Evolutionary conservation across 192 early-diverging fungal species (phyloP).

Genomic region (Backusella tarrabulga): DNA sequence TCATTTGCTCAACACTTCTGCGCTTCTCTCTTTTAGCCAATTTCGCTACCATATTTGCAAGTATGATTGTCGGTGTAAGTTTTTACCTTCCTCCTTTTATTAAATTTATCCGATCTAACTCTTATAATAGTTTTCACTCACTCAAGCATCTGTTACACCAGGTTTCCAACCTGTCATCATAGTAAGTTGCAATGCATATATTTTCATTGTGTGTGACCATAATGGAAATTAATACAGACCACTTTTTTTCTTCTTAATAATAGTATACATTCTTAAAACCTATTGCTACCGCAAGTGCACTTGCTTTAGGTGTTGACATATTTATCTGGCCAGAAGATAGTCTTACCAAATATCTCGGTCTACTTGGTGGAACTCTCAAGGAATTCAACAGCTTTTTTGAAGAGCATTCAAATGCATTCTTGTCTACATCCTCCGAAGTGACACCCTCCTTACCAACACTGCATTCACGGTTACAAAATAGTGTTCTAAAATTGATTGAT

Average conservation of each 20-base stretch:
- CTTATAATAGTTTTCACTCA: slow-evolving; percentile 24
- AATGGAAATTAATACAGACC: neutral
- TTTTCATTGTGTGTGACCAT: neutral
- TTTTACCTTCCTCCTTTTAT: neutral
- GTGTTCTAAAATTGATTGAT: slow-evolving; percentile 27
- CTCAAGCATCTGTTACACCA: slow-evolving; percentile 17
- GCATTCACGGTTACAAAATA: slow-evolving; percentile 15
- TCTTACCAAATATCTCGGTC: slow-evolving; percentile 20
- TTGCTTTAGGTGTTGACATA: slow-evolving; percentile 21
- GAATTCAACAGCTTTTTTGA: slow-evolving; percentile 14
- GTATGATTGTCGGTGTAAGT: slow-evolving; percentile 21
- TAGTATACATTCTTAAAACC: slow-evolving; percentile 32
- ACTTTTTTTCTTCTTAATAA: neutral
- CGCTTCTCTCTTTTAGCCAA: slow-evolving; percentile 16
- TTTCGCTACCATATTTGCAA: slow-evolving; percentile 28
- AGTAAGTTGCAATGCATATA: slow-evolving; percentile 11
- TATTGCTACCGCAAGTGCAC: slow-evolving; percentile 22
- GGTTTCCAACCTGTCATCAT: slow-evolving; percentile 17
- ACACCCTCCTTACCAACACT: slow-evolving; percentile 14
- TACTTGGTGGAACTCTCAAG: slow-evolving; percentile 14
- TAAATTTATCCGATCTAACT: neutral
- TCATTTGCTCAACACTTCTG: neutral
- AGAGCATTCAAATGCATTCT: slow-evolving; percentile 26
- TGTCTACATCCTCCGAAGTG: neutral
- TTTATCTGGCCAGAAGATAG: slow-evolving; percentile 36